Percentiles rank a stretch among this genome's conserved stretches.
Conservation (phyloP, 345 rosid species). For the Toxicodendron radicans region DNA sequence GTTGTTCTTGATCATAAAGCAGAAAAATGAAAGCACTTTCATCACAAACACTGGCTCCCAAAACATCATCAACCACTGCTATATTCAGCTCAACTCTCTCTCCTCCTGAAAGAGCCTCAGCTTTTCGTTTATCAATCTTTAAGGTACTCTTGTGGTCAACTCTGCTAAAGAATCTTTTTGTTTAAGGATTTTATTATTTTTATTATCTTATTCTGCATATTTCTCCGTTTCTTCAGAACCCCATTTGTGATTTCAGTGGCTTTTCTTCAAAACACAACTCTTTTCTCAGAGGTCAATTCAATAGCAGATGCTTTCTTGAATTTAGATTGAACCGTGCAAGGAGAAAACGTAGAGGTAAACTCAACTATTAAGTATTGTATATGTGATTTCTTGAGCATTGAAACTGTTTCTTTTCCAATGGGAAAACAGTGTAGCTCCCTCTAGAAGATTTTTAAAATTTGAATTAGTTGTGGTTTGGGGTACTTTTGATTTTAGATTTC, state of each 20-base stretch:
- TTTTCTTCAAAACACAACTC: constrained; percentile 46
- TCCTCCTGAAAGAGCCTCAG: not conserved
- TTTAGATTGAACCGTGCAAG: constrained; percentile 23
- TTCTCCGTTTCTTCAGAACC: constrained; percentile 36
- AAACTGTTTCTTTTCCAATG: no score
- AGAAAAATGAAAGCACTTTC: constrained; percentile 35
- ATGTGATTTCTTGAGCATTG: not conserved
- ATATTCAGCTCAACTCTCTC: constrained; percentile 16
- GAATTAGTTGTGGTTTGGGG: no score
- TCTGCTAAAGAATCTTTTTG: not conserved
- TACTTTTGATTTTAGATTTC: no score
- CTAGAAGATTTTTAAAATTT: no score
- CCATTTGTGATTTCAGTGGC: constrained; percentile 39
- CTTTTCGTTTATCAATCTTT: constrained; percentile 26
- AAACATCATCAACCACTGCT: constrained; percentile 16
- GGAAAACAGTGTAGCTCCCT: no score
- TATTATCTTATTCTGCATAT: not conserved
- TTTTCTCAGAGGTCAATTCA: constrained; percentile 49
- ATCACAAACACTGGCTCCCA: constrained; percentile 31
- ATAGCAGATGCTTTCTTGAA: constrained; percentile 23
- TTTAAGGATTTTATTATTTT: not conserved
- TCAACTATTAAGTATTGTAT: not conserved
- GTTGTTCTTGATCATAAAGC: not conserved
- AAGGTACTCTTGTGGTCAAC: constrained; percentile 30
- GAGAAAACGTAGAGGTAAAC: constrained; percentile 42